Conservation (phyloP, 108 stramenopile genomes). For the Stephanodiscus triporus region DNA sequence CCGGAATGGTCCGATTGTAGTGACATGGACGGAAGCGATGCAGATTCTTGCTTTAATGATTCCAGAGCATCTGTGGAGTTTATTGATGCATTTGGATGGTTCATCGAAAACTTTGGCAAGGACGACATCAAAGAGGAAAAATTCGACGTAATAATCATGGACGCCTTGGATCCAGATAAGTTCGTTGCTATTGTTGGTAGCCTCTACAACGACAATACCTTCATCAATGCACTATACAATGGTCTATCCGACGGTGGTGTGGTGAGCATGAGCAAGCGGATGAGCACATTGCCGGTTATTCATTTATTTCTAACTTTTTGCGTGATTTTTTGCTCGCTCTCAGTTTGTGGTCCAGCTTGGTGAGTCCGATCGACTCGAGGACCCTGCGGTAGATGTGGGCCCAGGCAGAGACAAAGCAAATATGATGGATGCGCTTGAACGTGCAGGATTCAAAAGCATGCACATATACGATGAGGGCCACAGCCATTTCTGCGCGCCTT, state of each 20-base stretch:
- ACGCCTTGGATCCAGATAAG: constrained; percentile 42
- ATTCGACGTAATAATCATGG: constrained; percentile 48
- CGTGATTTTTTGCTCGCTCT: background rate
- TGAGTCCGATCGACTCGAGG: background rate
- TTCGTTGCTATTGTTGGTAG: constrained; percentile 25
- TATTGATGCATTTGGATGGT: constrained; percentile 67
- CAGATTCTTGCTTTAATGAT: constrained; percentile 69
- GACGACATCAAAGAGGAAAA: background rate
- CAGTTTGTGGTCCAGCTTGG: constrained; percentile 16
- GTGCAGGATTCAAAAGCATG: constrained; percentile 38
- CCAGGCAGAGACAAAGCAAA: background rate
- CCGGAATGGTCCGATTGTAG: constrained; percentile 65
- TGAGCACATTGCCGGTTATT: background rate
- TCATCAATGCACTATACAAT: constrained; percentile 25
- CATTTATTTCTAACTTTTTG: background rate
- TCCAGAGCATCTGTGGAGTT: constrained; percentile 36
- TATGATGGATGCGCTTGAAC: constrained; percentile 20
- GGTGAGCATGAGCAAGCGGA: background rate
- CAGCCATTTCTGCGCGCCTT: constrained; percentile 22
- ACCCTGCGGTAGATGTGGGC: constrained; percentile 2
- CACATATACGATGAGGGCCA: constrained; percentile 41
- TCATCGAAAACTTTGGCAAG: constrained; percentile 45
- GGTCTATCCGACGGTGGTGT: constrained; percentile 35
- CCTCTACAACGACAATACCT: constrained; percentile 28
- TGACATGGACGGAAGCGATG: constrained; percentile 32